Conservation (phyloP, 2,329 filamentous ascomycete species). For the Diaporthe australafricana region DNA sequence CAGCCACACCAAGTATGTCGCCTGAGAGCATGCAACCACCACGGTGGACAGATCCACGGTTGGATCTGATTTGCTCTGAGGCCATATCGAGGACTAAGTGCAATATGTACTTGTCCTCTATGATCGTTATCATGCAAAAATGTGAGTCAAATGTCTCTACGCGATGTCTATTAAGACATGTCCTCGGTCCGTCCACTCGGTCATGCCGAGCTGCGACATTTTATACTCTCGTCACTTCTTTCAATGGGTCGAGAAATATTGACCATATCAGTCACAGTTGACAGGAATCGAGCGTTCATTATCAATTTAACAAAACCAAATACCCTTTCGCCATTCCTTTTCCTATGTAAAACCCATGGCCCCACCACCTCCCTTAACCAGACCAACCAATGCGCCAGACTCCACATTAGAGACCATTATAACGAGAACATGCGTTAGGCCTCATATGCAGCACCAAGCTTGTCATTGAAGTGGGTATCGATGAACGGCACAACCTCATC, state of each 20-base stretch:
- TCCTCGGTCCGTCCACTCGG: neutral
- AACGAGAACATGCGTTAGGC: neutral
- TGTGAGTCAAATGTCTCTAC: neutral
- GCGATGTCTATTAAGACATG: neutral
- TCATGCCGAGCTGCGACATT: neutral
- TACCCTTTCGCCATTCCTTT: neutral
- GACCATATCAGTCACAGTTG: neutral
- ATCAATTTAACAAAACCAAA: neutral
- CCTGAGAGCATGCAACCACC: slow-evolving; percentile 1
- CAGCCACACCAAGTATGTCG: slow-evolving; percentile 39
- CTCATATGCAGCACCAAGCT: neutral
- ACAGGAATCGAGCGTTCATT: neutral
- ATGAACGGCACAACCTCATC: slow-evolving; percentile 54
- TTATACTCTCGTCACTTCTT: neutral
- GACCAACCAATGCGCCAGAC: neutral
- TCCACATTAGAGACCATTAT: neutral
- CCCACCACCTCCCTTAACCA: neutral
- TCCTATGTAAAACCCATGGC: neutral
- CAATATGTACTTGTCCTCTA: neutral
- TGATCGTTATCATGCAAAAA: neutral
- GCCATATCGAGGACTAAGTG: neutral
- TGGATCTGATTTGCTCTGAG: neutral
- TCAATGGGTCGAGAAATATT: neutral
- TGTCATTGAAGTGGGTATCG: slow-evolving; percentile 40
- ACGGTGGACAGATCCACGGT: neutral